A percentile compares a stretch with the other conserved stretches of the same genome.
phyloP scores from a whole-genome alignment of 192 early-diverging fungal genomes.

The Backusella sp. region DNA sequence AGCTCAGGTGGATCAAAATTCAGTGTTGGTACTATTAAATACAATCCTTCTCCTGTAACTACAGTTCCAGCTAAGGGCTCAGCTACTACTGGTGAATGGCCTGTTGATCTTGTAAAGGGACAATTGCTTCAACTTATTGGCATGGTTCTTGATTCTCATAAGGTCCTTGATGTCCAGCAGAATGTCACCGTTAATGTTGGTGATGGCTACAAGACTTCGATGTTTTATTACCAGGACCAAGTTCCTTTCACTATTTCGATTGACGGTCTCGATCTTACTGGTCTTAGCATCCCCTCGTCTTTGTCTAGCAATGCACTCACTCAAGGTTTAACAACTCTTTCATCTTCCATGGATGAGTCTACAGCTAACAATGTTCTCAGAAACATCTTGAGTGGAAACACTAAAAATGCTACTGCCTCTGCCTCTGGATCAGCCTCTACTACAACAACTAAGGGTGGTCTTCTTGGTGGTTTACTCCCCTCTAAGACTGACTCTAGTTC shows the following conservation, averaged over 20 bases:
- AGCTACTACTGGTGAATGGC: neutral
- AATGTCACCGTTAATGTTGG: conserved; percentile 1
- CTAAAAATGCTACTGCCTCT: neutral
- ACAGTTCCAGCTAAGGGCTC: conserved; percentile 14
- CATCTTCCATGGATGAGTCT: neutral
- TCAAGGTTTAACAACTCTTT: neutral
- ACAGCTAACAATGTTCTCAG: neutral
- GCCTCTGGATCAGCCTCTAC: neutral
- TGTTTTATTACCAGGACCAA: conserved; percentile 4
- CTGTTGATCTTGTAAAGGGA: conserved; percentile 9
- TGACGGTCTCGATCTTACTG: neutral
- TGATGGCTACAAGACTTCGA: neutral
- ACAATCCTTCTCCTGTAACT: neutral
- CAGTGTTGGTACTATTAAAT: conserved; percentile 18
- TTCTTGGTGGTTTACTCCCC: neutral
- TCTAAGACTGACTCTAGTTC: neutral
- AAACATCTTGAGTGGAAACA: neutral
- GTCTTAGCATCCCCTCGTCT: neutral
- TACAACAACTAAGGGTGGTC: neutral
- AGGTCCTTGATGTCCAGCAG: conserved; percentile 1
- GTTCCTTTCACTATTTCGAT: conserved; percentile 10
- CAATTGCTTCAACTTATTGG: conserved; percentile 1
- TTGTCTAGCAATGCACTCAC: neutral
- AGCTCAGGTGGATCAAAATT: neutral
- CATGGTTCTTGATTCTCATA: neutral